Evolutionary conservation across 2,329 filamentous ascomycete species (phyloP).

Genomic region (Aspergillus texensis): DNA sequence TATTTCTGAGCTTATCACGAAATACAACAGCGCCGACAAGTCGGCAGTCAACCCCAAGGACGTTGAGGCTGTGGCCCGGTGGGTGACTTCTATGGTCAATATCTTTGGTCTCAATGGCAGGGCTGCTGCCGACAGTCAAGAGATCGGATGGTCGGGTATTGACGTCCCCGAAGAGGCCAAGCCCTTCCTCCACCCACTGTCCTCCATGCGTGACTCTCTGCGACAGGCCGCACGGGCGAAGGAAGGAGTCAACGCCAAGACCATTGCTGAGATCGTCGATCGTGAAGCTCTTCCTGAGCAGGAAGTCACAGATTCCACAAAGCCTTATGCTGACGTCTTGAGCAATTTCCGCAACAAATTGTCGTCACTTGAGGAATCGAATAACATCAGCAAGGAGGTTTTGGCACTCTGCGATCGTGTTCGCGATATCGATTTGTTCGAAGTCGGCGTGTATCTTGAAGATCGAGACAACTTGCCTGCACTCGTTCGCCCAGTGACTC

Average conservation of each 20-base stretch:
- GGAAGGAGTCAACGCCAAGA: slow-evolving; percentile 42
- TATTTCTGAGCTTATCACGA: slow-evolving; percentile 76
- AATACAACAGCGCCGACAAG: slow-evolving; percentile 66
- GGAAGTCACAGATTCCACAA: slow-evolving; percentile 29
- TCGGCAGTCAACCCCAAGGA: slow-evolving; percentile 50
- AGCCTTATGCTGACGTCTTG: slow-evolving; percentile 53
- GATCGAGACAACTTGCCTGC: slow-evolving; percentile 72
- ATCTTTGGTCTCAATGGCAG: slow-evolving; percentile 72
- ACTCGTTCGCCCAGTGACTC: slow-evolving; percentile 69
- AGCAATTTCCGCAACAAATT: slow-evolving; percentile 45
- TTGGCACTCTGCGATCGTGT: slow-evolving; percentile 77
- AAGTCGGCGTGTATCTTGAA: slow-evolving; percentile 84
- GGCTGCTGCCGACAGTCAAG: slow-evolving; percentile 35
- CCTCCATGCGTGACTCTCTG: slow-evolving; percentile 60
- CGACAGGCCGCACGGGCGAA: slow-evolving; percentile 58
- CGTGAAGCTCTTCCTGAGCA: slow-evolving; percentile 27
- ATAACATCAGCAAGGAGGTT: slow-evolving; percentile 69
- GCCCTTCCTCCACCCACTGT: slow-evolving; percentile 62
- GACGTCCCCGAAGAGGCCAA: slow-evolving; percentile 63
- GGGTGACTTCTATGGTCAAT: slow-evolving; percentile 80
- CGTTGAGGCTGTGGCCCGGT: slow-evolving; percentile 64
- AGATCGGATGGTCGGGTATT: slow-evolving; percentile 67
- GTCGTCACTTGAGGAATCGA: slow-evolving; percentile 43
- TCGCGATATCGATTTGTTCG: slow-evolving; percentile 78
- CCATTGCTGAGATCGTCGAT: slow-evolving; percentile 44